Evolutionary conservation across 257 asterid genomes (phyloP).

Genomic region (Anisodus tanguticus): DNA sequence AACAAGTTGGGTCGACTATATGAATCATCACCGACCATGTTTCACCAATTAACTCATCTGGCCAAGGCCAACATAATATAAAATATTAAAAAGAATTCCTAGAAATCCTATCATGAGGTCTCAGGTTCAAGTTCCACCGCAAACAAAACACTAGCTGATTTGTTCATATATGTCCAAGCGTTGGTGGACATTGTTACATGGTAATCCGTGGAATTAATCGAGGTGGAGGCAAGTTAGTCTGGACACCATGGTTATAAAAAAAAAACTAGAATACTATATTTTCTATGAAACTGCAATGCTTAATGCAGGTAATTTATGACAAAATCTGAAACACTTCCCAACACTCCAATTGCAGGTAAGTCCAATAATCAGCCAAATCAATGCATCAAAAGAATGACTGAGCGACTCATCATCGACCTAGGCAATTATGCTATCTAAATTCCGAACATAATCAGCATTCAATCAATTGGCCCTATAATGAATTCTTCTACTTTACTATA

Average conservation of each 20-base stretch:
- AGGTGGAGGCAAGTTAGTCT: too few relatives aligned
- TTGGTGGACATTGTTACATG: too few relatives aligned
- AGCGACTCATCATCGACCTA: background rate
- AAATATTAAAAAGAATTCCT: too few relatives aligned
- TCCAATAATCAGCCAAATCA: background rate
- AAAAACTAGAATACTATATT: background rate
- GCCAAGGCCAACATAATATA: background rate
- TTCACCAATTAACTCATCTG: background rate
- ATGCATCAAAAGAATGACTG: background rate
- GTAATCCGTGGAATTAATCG: too few relatives aligned
- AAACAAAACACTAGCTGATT: too few relatives aligned
- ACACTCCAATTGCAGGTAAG: background rate
- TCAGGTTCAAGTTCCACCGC: too few relatives aligned
- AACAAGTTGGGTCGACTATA: background rate
- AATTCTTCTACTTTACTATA: background rate
- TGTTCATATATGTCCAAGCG: too few relatives aligned
- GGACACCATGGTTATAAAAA: background rate
- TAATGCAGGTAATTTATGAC: background rate
- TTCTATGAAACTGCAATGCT: conserved; percentile 6
- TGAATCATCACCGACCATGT: background rate
- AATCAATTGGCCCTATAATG: background rate
- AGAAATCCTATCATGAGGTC: too few relatives aligned
- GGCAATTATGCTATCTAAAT: background rate
- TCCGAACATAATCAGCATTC: background rate
- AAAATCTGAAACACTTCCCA: background rate